Conservation (phyloP, 2,329 filamentous ascomycete genomes). For the Dryadomyces quercivorus region DNA sequence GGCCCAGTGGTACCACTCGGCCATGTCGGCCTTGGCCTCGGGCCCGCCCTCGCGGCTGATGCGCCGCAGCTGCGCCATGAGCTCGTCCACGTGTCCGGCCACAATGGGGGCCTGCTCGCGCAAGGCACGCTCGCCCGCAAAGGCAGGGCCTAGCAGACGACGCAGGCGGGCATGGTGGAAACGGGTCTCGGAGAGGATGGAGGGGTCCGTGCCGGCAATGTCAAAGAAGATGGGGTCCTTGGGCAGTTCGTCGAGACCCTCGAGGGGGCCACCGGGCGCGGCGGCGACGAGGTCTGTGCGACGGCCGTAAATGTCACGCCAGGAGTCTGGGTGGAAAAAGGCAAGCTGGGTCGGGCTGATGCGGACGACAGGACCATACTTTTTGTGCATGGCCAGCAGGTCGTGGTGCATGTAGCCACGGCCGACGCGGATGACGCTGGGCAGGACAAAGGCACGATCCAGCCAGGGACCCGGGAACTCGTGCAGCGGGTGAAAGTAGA, state of each 20-base stretch:
- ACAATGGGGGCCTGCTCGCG: background rate
- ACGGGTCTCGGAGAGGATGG: background rate
- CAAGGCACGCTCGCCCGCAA: constrained; percentile 16
- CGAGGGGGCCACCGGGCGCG: too few species aligned
- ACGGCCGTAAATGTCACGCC: constrained; percentile 22
- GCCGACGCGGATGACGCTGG: background rate
- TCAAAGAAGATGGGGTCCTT: background rate
- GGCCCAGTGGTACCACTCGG: background rate
- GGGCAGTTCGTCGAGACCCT: background rate
- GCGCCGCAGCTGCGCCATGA: constrained; percentile 17
- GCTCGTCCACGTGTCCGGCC: constrained; percentile 20
- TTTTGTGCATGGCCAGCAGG: constrained; percentile 15
- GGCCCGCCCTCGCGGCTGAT: background rate
- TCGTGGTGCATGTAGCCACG: background rate
- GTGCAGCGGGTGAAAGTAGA: constrained; percentile 15
- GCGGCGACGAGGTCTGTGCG: background rate
- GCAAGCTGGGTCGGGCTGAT: constrained; percentile 26
- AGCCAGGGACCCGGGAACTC: constrained; percentile 14
- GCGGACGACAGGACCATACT: constrained; percentile 29
- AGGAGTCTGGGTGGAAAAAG: constrained; percentile 20
- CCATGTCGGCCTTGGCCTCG: background rate
- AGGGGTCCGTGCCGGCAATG: background rate
- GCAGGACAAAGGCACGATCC: background rate
- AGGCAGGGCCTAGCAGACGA: constrained; percentile 24
- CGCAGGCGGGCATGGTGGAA: constrained; percentile 12